Evolutionary conservation across 768 basidiomycete genomes (phyloP).

Genomic region (Gyrodon lividus): DNA sequence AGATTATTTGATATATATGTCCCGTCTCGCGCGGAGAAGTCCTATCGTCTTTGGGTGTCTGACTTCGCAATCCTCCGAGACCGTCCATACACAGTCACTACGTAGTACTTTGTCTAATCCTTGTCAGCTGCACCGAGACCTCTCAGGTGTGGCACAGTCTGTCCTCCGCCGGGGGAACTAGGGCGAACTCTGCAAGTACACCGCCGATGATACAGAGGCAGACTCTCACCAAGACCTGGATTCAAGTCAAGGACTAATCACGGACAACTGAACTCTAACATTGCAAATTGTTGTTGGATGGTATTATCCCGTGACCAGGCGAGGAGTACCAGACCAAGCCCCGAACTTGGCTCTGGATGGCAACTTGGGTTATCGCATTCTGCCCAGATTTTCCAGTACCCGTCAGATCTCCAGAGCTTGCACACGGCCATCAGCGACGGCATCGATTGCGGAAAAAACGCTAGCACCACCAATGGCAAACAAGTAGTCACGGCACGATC

Average conservation of each 20-base stretch:
- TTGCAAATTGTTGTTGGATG: neutral
- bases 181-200: too few relatives aligned
- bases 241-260: neutral
- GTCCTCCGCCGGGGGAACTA: too few relatives aligned
- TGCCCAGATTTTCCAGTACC: neutral
- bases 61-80: too few relatives aligned
- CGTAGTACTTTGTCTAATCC: neutral
- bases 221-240: neutral
- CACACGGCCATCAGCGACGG: constrained; percentile 8
- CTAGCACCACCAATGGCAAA: neutral
- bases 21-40: too few relatives aligned
- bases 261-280: neutral
- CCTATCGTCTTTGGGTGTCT: too few relatives aligned
- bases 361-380: neutral
- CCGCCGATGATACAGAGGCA: neutral
- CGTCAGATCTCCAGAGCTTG: neutral
- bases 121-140: neutral
- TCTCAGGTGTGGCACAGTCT: too few relatives aligned
- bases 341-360: constrained; percentile 5
- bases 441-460: constrained; percentile 1
- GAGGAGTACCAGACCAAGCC: neutral
- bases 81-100: too few relatives aligned
- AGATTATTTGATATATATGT: too few relatives aligned
- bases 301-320: neutral
- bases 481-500: neutral